Percentiles rank a stretch among this genome's conserved stretches.
phyloP scores from a whole-genome alignment of 1,284 basidiomycete species.

The Trichosporon asahii region DNA sequence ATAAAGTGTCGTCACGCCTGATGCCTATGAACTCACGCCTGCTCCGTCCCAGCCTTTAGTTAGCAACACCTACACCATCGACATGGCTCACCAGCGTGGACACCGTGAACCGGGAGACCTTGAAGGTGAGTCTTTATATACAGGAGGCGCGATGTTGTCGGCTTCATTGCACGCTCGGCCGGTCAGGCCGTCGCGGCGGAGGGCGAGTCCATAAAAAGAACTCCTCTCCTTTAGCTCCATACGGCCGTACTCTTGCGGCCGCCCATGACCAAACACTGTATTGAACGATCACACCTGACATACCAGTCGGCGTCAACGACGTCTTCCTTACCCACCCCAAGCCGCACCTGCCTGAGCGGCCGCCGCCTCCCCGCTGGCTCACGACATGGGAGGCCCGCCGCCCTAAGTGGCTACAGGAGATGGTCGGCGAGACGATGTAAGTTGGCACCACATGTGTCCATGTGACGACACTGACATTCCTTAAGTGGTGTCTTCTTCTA shows the following conservation, averaged over 20 bases:
- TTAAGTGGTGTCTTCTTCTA: slow-evolving; percentile 18
- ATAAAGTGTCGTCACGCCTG: neutral
- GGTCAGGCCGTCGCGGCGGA: neutral
- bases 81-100: slow-evolving; percentile 8
- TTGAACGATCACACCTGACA: neutral
- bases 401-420: slow-evolving; percentile 18
- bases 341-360: slow-evolving; percentile 11
- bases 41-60: neutral
- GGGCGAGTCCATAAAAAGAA: neutral
- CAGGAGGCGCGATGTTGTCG: neutral
- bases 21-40: neutral
- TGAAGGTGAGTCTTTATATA: slow-evolving; percentile 17
- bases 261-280: neutral
- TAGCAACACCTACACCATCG: neutral
- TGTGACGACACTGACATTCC: neutral
- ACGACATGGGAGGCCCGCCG: slow-evolving; percentile 16
- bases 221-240: neutral
- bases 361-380: slow-evolving; percentile 15
- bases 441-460: neutral
- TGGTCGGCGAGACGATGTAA: slow-evolving; percentile 19
- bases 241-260: neutral
- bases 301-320: slow-evolving; percentile 19
- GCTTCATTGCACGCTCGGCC: neutral
- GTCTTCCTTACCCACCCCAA: slow-evolving; percentile 17
- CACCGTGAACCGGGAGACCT: slow-evolving; percentile 14